phyloP scores from a whole-genome alignment of 2,329 filamentous ascomycete genomes.

The Fusarium armeniacum region DNA sequence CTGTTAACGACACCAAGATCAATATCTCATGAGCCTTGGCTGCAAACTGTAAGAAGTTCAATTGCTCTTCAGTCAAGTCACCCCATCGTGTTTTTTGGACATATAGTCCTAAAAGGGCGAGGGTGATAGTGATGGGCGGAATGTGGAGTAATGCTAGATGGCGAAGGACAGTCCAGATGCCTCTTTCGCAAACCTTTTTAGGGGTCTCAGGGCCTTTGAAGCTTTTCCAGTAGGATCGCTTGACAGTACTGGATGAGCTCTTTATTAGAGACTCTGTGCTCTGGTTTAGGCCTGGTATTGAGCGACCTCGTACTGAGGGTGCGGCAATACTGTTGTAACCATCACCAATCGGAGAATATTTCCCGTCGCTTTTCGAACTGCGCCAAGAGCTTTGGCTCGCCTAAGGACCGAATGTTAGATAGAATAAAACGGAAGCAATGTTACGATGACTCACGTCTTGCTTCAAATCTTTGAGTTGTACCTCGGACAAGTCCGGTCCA shows the following conservation, averaged over 20 bases:
- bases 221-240: slow-evolving; percentile 2
- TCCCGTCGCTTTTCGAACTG: too few species aligned
- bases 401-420: background rate
- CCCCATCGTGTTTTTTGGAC: slow-evolving; percentile 3
- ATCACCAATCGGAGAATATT: background rate
- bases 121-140: background rate
- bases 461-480: background rate
- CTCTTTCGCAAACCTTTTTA: background rate
- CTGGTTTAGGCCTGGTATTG: background rate
- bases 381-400: background rate
- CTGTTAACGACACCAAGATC: slow-evolving; percentile 3
- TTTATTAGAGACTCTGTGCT: background rate
- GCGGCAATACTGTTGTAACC: background rate
- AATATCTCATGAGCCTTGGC: slow-evolving; percentile 11
- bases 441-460: background rate
- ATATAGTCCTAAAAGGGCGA: slow-evolving; percentile 9
- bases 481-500: background rate
- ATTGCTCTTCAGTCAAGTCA: background rate
- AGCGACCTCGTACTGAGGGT: background rate
- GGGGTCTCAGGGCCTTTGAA: background rate
- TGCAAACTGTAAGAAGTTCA: slow-evolving; percentile 12
- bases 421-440: too few species aligned
- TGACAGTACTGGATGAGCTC: accelerated
- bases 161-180: background rate
- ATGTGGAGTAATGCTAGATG: slow-evolving; percentile 7